Base-by-base conservation (phyloP, 108 stramenopile genomes). In the Skeletonema menzelii region DNA sequence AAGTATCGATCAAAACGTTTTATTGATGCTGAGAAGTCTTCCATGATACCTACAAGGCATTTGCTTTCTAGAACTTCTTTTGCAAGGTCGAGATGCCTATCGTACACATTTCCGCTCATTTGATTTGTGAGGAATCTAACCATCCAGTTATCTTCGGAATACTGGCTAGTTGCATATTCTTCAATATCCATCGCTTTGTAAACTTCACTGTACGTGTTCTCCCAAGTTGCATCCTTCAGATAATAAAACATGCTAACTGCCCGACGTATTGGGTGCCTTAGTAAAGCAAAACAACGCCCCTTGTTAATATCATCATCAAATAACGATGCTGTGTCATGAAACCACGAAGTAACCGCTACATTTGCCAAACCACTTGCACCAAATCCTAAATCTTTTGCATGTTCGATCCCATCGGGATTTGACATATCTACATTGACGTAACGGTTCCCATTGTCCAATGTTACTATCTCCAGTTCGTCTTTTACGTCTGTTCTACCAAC, bases 351-450 rank as follows among this genome's bases (percentile, higher is more conserved):
- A 12, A 84, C 35, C 4, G 80, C 66, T 20, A 82, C 82, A 60
- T 86, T 60, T 12, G 82, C 70, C 20, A 82, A 40, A 40, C 76
- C 80, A 61, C 69, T 72, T 28, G 57, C 15, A 4, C 63, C 81
- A 19, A 86, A 76, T 40, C 82, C 78, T 40, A 77, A 44, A 12
- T 78, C 67, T 32, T 67, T 66, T 31, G 85, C 82, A 67, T 72
- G 56, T 38, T 59, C 17, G 15, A 86, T 76, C 4, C 85, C 85
- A 20, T n/a, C 53, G 2, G 57, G 63, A 28, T 63, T 80, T 7
- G 72, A 55, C 35, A 83, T 67, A 34, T 86, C 80, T 7, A 86
- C 85, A 70, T 86, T 86, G 58, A 84, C 82, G 32, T 72, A 71
- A 1, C 77, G 70, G 59, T 71, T 79, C 6, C 77, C 77, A 56